These are phyloP conservation scores for Seiridium cupressi DNA, from an alignment of 2,329 filamentous ascomycete genomes.

Conservation along the genomic window DNA sequence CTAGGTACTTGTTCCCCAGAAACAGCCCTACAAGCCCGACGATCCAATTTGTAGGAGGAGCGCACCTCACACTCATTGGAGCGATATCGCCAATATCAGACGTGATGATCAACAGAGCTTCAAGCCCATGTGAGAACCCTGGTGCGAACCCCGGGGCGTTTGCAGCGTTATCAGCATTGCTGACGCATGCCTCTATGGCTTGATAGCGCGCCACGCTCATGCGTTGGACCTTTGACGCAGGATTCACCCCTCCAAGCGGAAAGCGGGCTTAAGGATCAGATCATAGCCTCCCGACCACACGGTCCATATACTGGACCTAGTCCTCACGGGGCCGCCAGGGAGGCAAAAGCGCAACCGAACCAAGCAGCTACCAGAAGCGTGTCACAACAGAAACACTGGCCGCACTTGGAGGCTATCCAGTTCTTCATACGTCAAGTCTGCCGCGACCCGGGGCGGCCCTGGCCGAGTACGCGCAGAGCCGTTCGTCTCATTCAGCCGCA, in stretches of 20 bases:
- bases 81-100: not conserved
- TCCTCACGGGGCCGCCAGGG: too few species aligned
- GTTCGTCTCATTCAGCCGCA: not conserved
- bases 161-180: not conserved
- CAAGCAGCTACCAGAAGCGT: too few species aligned
- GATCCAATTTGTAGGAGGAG: not conserved
- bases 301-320: too few species aligned
- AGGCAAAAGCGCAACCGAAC: too few species aligned
- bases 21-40: constrained; percentile 3
- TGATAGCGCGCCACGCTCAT: not conserved
- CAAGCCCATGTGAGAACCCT: not conserved
- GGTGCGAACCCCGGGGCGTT: not conserved
- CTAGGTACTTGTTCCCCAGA: constrained; percentile 2
- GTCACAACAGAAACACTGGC: too few species aligned
- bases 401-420: not conserved
- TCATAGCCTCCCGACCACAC: too few species aligned
- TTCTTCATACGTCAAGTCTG: not conserved
- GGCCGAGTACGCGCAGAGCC: not conserved
- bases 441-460: too few species aligned
- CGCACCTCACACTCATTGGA: not conserved
- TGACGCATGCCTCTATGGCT: not conserved
- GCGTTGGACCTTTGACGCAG: not conserved
- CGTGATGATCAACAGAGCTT: constrained; percentile 1
- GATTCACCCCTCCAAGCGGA: not conserved
- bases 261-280: not conserved